These are phyloP conservation scores for Aureobasidium sp. DNA, from an alignment of 2,329 filamentous ascomycete genomes.

Conservation along the genomic window DNA sequence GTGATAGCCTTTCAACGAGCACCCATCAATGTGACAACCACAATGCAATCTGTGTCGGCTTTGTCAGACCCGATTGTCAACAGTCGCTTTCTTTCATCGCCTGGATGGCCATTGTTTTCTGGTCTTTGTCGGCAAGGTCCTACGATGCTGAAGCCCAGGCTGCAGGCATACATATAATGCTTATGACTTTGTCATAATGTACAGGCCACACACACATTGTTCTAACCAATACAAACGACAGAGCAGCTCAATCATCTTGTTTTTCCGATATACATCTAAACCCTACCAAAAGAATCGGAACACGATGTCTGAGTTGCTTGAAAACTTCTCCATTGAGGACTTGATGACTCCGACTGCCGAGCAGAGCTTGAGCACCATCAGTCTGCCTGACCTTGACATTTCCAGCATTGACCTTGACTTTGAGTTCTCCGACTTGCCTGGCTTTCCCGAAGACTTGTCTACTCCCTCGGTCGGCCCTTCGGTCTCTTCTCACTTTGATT, in stretches of 20 bases:
- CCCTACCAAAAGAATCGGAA: not conserved
- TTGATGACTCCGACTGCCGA: not conserved
- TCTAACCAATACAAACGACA: not conserved
- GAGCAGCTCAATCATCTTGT: not conserved
- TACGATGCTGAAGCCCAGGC: too few species aligned
- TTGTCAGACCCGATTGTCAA: not conserved
- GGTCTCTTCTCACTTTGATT: not conserved
- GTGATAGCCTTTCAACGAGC: not conserved
- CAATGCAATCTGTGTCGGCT: not conserved
- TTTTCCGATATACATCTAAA: not conserved
- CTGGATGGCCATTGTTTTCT: not conserved
- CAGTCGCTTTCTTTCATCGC: not conserved
- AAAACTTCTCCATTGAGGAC: not conserved
- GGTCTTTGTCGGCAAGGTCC: not conserved
- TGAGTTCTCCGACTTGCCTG: not conserved
- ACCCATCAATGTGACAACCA: not conserved
- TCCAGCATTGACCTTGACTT: not conserved
- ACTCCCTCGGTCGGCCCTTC: not conserved
- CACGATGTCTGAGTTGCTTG: conserved; percentile 7
- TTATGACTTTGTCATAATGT: not conserved
- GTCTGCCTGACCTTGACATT: not conserved
- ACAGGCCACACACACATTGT: not conserved
- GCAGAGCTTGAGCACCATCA: not conserved
- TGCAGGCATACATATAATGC: not conserved
- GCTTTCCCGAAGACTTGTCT: not conserved